Evolutionary conservation across 306 rosid species (phyloP).

Genomic region (Acacia confusa): DNA sequence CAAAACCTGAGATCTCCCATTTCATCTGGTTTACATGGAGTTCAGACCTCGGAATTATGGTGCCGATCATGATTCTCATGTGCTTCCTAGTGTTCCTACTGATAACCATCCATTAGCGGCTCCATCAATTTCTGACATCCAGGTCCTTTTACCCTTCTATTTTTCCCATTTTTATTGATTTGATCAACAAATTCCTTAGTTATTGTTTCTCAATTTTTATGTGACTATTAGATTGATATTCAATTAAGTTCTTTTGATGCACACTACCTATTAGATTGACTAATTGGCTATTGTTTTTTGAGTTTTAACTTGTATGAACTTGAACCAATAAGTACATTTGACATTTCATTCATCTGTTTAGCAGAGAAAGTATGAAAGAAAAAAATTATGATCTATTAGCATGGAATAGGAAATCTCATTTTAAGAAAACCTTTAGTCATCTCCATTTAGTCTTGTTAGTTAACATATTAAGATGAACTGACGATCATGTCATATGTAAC

Average conservation of each 20-base stretch:
- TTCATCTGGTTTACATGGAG: constrained; percentile 51
- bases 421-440: constrained; percentile 2
- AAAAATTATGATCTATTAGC: neutral
- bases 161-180: constrained; percentile 4
- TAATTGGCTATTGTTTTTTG: neutral
- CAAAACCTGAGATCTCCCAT: neutral
- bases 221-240: neutral
- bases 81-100: constrained; percentile 61
- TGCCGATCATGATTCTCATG: constrained; percentile 53
- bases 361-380: neutral
- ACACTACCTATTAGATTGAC: neutral
- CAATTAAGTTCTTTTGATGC: neutral
- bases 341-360: neutral
- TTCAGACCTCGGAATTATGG: constrained; percentile 75
- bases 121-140: constrained; percentile 36
- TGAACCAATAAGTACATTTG: neutral
- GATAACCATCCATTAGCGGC: constrained; percentile 58
- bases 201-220: constrained; percentile 24
- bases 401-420: neutral
- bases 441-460: neutral
- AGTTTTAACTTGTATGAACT: neutral
- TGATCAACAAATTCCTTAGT: neutral
- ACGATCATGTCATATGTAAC: neutral
- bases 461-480: neutral
- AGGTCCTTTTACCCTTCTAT: constrained; percentile 42